Evolutionary conservation across 1,139 yeast species (phyloP), one percentile per base, ranked within the genome.

Genomic region (Debaryomyces nepalensis): DNA sequence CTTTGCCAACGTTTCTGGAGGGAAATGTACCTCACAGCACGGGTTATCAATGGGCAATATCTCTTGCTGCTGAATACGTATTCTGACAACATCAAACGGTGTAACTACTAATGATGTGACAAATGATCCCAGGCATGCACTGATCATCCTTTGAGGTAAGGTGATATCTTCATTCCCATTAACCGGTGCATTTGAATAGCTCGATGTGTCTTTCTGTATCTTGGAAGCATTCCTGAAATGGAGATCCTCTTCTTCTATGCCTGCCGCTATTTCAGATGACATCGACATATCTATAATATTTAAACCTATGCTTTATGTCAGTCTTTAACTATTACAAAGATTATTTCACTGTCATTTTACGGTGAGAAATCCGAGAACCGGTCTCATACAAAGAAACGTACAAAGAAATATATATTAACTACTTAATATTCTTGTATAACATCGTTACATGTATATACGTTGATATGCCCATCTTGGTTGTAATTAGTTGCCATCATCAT

Each of bases 111-210:
- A 55, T 0, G 97, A 89, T 1, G 97, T 93, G 27, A 90, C 61
- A n/a, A 93, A 61, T 1, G 97, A 87, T 2, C 99, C 99, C 37
- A 87, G 77, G 56, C 96, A 86, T 0, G 98, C 98, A 48, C 97
- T 87, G 29, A 87, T 63, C 95, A 90, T 89, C 43, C 91, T 66
- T 59, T 89, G 90, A 2, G 64, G 48, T 18, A 80, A 58, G 7
- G 86, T 69, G 41, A 82, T 72, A 24, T 67, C 61, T 11, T 51
- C 57, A 14, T 9, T 26, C 14, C 15, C 16, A 11, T 39, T 21
- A 8, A 21, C 29, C n/a, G 30, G 9, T 30, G 19, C 10, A 10
- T 26, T 34, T 15, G 15, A 11, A 18, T 15, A 19, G 19, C 33
- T 5, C 9, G 22, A 8, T 26, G 16, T 34, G 12, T 33, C 24